Conservation (phyloP, 2,329 filamentous ascomycete genomes). For the Juglanconis juglandina region DNA sequence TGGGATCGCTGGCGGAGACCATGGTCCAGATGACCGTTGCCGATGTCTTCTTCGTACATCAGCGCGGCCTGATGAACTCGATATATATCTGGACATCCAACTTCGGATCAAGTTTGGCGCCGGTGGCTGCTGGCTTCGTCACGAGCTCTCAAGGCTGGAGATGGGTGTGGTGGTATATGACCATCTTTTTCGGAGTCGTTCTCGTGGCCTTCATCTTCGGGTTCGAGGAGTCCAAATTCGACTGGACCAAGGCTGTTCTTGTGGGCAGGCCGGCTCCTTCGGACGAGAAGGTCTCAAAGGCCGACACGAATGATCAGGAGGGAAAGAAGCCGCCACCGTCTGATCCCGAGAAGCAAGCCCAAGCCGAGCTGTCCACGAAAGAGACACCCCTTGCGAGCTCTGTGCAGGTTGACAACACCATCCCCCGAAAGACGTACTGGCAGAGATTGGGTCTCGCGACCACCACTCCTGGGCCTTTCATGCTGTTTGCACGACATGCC, state of each 20-base stretch:
- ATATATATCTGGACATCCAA: slow-evolving; percentile 40
- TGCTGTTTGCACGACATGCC: slow-evolving; percentile 15
- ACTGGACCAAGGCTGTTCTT: slow-evolving; percentile 13
- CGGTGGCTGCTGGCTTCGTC: slow-evolving; percentile 17
- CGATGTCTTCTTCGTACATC: slow-evolving; percentile 47
- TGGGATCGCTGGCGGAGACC: slow-evolving; percentile 40
- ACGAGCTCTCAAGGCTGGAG: slow-evolving; percentile 17
- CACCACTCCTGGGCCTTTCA: slow-evolving; percentile 14
- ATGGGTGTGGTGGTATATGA: slow-evolving; percentile 19
- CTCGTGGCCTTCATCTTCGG: slow-evolving; percentile 14
- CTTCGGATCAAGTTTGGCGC: slow-evolving; percentile 24
- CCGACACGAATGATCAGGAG: background rate
- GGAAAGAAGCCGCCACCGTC: background rate
- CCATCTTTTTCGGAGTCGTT: slow-evolving; percentile 15
- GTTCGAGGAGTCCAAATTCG: slow-evolving; percentile 18
- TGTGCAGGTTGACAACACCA: slow-evolving; percentile 4
- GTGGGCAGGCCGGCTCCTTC: background rate
- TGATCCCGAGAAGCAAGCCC: slow-evolving; percentile 12
- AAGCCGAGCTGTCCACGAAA: background rate
- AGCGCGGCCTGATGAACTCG: slow-evolving; percentile 44
- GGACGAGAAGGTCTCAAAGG: background rate
- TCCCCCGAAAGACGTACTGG: slow-evolving; percentile 17
- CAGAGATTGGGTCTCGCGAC: slow-evolving; percentile 16
- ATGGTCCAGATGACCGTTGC: slow-evolving; percentile 45
- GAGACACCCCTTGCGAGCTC: background rate